phyloP scores from a whole-genome alignment of 768 basidiomycete species.

The Lactarius pseudohatsudake region DNA sequence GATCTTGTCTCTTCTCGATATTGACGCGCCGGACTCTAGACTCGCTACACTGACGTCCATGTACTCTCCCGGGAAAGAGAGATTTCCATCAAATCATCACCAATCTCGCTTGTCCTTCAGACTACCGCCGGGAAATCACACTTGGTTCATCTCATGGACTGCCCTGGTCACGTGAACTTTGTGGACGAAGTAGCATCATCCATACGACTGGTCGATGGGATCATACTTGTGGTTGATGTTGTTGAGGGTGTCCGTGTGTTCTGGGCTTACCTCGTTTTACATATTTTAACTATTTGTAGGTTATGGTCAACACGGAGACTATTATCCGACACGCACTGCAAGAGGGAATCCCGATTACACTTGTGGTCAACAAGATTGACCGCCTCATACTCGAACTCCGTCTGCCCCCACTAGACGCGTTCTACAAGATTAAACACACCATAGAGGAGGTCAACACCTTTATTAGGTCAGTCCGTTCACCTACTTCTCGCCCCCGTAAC shows the following conservation, averaged over 20 bases:
- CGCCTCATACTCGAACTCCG: conserved; percentile 94
- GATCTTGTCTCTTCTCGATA: conserved; percentile 8
- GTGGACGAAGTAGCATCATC: conserved; percentile 94
- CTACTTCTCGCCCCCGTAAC: conserved; percentile 1
- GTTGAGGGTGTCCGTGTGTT: conserved; percentile 77
- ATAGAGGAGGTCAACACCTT: conserved; percentile 98
- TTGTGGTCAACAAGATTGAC: conserved; percentile 98
- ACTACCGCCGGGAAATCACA: conserved; percentile 90
- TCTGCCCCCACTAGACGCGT: conserved; percentile 93
- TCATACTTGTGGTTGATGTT: conserved; percentile 94
- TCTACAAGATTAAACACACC: conserved; percentile 98
- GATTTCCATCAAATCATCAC: conserved; percentile 95
- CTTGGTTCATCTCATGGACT: conserved; percentile 91
- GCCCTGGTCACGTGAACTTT: conserved; percentile 98
- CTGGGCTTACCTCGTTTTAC: conserved; percentile 5
- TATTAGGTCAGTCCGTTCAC: conserved; percentile 62
- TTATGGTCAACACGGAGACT: conserved; percentile 91
- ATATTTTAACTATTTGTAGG: conserved; percentile 42
- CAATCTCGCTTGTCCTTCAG: conserved; percentile 89
- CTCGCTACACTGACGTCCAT: conserved; percentile 96
- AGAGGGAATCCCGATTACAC: conserved; percentile 84
- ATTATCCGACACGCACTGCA: conserved; percentile 87
- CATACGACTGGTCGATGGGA: conserved; percentile 85
- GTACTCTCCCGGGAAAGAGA: conserved; percentile 81
- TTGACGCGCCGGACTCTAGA: conserved; percentile 44